Percentiles rank a stretch among this genome's conserved stretches.
These are phyloP conservation scores for Aspergillus hancockii DNA, from an alignment of 495 filamentous ascomycete genomes.

Conservation along the genomic window DNA sequence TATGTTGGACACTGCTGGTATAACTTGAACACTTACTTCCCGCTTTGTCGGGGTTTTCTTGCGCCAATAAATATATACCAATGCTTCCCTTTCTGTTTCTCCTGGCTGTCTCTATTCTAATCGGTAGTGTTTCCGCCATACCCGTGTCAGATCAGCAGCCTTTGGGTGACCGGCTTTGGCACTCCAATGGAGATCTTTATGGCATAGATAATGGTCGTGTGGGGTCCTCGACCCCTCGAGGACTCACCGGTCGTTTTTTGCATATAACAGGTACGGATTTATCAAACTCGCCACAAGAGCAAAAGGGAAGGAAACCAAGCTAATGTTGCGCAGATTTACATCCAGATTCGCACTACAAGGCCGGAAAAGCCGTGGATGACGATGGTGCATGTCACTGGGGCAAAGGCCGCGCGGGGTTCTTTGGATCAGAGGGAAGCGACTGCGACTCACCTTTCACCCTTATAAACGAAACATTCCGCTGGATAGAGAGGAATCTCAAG, in stretches of 20 bases:
- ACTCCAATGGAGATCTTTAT: background rate
- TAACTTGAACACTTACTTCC: constrained; percentile 2
- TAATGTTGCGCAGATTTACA: constrained; percentile 68
- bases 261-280: constrained; percentile 81
- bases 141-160: constrained; percentile 20
- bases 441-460: constrained; percentile 84
- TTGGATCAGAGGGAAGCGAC: constrained; percentile 80
- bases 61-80: constrained; percentile 10
- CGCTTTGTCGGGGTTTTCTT: constrained; percentile 14
- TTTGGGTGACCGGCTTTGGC: constrained; percentile 6
- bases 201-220: background rate
- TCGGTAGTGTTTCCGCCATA: constrained; percentile 17
- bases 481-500: constrained; percentile 83
- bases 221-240: constrained; percentile 10
- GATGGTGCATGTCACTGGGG: constrained; percentile 78
- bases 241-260: constrained; percentile 71
- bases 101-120: constrained; percentile 11
- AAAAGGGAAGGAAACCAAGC: background rate
- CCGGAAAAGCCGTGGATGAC: constrained; percentile 66
- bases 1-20: background rate
- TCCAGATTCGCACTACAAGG: constrained; percentile 81
- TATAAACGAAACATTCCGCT: constrained; percentile 86
- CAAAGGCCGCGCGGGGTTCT: constrained; percentile 72
- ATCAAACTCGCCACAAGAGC: background rate
- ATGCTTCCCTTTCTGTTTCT: constrained; percentile 21